Evolutionary conservation across 768 basidiomycete species (phyloP), one percentile per base, ranked within the genome.

Genomic region (Cystoderma amianthinum): DNA sequence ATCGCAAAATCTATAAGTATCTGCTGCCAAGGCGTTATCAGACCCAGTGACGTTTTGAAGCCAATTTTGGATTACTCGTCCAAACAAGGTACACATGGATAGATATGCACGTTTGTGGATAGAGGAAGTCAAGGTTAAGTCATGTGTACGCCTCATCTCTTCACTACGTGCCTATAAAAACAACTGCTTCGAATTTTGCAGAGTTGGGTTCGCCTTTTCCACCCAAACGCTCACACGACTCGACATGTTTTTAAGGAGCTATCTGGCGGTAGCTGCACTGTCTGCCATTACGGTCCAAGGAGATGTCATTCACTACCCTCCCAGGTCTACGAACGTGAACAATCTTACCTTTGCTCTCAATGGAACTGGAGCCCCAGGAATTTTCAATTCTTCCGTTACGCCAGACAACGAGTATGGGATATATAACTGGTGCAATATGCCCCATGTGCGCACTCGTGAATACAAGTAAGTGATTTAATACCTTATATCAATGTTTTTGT

Each of bases 371-470:
- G 59, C 68, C n/a, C 68, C 70, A 16, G 72, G 72, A 3, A 71
- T 73, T 2, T 72, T 62, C 51, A 62, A 56, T 43, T 69, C 65
- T 0, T 73, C 71, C 0, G 48, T 41, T 5, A 65, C 64, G 5
- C 65, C 71, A 1, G 49, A 65, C 25, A 41, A 57, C 2, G 46
- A 47, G 6, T 74, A 74, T 58, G 72, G 71, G 0, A 54, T 52
- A 15, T 74, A 72, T 43, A 73, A 73, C 44, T 73, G 71, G 72
- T 74, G 74, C 38, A 74, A 73, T 45, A 74, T 76, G 74, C 72
- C 74, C 2, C 74, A 74, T 57, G 71, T 70, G 1, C 56, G 71
- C 41, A 36, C 40, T 18, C 54, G 46, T 42, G 71, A 72, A 50
- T 74, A 74, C 55, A 63, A 61, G 74, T 72, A 36, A 11, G 64